Conservation (phyloP, 768 basidiomycete genomes). For the Candolleomyces aberdarensis region DNA sequence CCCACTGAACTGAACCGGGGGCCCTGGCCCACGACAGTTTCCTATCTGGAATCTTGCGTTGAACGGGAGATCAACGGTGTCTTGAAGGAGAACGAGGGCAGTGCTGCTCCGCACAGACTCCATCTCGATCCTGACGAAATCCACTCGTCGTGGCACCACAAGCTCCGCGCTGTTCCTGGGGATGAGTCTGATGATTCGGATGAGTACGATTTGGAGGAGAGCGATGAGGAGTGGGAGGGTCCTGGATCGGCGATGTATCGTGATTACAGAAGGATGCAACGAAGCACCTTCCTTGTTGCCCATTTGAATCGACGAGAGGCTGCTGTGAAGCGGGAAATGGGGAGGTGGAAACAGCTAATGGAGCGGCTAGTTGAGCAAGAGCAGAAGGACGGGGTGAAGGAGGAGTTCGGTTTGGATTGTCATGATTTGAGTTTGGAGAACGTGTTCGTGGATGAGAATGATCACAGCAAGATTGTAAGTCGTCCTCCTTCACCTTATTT, state of each 20-base stretch:
- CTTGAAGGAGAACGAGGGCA: conserved; percentile 73
- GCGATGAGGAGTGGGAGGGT: conserved; percentile 77
- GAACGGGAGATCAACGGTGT: conserved; percentile 75
- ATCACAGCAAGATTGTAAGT: conserved; percentile 70
- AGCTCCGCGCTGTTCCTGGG: conserved; percentile 61
- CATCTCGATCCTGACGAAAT: conserved; percentile 84
- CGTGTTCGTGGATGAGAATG: conserved; percentile 71
- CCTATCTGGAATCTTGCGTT: conserved; percentile 65
- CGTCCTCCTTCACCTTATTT: neutral
- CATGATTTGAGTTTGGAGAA: conserved; percentile 87
- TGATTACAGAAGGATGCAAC: conserved; percentile 79
- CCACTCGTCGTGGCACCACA: conserved; percentile 65
- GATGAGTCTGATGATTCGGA: conserved; percentile 76
- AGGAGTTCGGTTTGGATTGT: conserved; percentile 78
- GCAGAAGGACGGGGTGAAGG: conserved; percentile 30
- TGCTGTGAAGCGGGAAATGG: conserved; percentile 66
- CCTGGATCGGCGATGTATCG: conserved; percentile 77
- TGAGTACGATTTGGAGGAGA: conserved; percentile 77
- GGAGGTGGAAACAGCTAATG: conserved; percentile 67
- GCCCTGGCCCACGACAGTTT: conserved; percentile 61
- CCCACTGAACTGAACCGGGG: conserved; percentile 75
- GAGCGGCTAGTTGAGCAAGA: conserved; percentile 41
- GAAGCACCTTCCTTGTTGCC: conserved; percentile 74
- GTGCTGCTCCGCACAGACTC: conserved; percentile 68
- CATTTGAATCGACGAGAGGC: conserved; percentile 66